Base-by-base conservation (phyloP, 345 rosid species). In the Garcia nutans region DNA sequence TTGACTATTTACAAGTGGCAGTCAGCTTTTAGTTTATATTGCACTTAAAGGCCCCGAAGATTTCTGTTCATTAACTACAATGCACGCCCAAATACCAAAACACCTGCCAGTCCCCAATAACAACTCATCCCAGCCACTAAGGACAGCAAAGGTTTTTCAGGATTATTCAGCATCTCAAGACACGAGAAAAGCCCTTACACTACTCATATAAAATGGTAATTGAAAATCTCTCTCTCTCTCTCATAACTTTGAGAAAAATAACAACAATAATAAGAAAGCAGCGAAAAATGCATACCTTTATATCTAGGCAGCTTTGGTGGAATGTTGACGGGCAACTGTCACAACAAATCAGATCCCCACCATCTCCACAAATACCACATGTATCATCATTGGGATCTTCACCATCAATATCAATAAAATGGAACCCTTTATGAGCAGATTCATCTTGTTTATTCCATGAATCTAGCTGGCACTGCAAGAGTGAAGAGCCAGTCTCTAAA, bases 251-350 rank as follows among this genome's bases (percentile, higher is more conserved):
- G 26, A 56, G 28, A 24, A 45, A 26, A 10, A 20, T 20, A 50
- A 54, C 1, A 74, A 11, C 41, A 37, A 60, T 42, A 22, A 66
- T 60, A 76, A 41, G 15, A 61, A 68, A 52, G 28, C 41, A 41
- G 64, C n/a, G 42, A 56, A 10, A 65, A 33, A 65, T 52, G 71
- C 91, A 59, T 90, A 91, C 99, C 75, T 87, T 80, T 72, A 95
- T 88, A 74, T 85, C 91, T 73, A 95, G 72, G 88, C 99, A 95
- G 86, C 85, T 86, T 78, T 89, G 91, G 82, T 95, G 99, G 83
- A 95, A 95, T 11, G 99, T 93, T 71, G 99, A 93, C 65, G 99
- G 98, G 85, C 99, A 95, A 79, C 96, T 82, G 65, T 95, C 99
- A 65, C 98, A 95, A 78, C 99, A 95, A 76, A 88, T 84, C 80